Base-by-base conservation (phyloP, 805 yeast genomes). In the Metschnikowia proteae region DNA sequence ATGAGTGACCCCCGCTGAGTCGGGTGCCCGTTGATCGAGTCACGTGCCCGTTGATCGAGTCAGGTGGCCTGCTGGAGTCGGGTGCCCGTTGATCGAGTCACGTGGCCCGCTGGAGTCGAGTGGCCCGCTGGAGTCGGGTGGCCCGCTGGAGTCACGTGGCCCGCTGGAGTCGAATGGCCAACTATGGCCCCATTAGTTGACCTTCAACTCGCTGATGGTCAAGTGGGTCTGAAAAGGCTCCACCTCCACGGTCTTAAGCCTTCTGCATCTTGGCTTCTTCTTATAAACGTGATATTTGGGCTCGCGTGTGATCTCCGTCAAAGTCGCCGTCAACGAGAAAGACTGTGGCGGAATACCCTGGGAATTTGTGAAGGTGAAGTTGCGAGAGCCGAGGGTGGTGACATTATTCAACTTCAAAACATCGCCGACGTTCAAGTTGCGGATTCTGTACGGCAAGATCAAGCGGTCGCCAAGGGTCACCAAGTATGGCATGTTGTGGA, bases 381-480 rank as follows among this genome's bases (percentile, higher is more conserved):
- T 85, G 43, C 96, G 83, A 6, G 95, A 83, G 2, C 99, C 99
- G 28, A 94, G 67, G 8, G 89, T 83, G 11, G 84, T 79, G 32
- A 92, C 90, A 58, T 89, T 84, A 53, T 80, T 81, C 62, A 94
- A 77, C 42, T 75, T 70, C 45, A 94, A 72, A n/a, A 75, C 74
- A 65, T 91, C 97, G 17, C 99, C 99, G 3, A 92, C 83, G 45
- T 82, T 76, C 8, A 85, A 94, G 46, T 81, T 79, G 59, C 82
- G 84, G 73, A 94, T 63, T 54, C 82, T 79, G 67, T 80, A 91
- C 3, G 97, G 97, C 35, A 94, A 67, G 25, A 82, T 78, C 45
- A 94, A 79, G 55, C 76, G 79, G 66, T 94, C 99, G 23, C 99
- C 99, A 56, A 84, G 81, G 26, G 98, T 90, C 13, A 94, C 94